Conservation (phyloP, 371 early-diverging fungal species). For the Rhizopus stolonifer region DNA sequence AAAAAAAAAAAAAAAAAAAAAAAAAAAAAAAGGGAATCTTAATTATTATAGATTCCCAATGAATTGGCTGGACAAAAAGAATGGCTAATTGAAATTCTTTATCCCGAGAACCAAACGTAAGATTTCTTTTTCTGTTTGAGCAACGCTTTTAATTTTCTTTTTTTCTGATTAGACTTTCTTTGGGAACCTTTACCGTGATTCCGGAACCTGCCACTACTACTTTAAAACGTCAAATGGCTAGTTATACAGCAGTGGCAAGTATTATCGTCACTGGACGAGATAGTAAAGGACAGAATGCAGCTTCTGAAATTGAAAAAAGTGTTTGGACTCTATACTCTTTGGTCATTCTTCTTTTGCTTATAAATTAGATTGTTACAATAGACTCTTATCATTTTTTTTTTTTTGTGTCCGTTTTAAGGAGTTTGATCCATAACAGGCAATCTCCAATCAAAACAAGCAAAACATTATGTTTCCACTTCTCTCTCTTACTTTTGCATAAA, state of each 20-base stretch:
- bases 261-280: neutral
- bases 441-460: too few relatives aligned
- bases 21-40: too few relatives aligned
- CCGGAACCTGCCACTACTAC: neutral
- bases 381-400: too few relatives aligned
- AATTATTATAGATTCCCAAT: neutral
- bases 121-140: neutral
- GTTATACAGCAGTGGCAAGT: neutral
- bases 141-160: neutral
- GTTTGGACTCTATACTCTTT: too few relatives aligned
- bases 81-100: neutral
- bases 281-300: neutral
- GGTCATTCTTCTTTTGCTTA: too few relatives aligned
- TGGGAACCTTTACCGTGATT: neutral
- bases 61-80: neutral
- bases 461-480: too few relatives aligned
- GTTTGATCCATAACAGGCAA: too few relatives aligned
- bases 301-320: neutral
- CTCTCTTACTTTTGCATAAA: too few relatives aligned
- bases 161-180: too few relatives aligned
- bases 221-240: neutral
- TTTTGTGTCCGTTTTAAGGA: too few relatives aligned
- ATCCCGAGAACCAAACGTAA: neutral
- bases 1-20: too few relatives aligned
- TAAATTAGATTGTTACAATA: too few relatives aligned